Evolutionary conservation across 257 asterid species (phyloP).

Genomic region (Fraxinus quadrangulata): DNA sequence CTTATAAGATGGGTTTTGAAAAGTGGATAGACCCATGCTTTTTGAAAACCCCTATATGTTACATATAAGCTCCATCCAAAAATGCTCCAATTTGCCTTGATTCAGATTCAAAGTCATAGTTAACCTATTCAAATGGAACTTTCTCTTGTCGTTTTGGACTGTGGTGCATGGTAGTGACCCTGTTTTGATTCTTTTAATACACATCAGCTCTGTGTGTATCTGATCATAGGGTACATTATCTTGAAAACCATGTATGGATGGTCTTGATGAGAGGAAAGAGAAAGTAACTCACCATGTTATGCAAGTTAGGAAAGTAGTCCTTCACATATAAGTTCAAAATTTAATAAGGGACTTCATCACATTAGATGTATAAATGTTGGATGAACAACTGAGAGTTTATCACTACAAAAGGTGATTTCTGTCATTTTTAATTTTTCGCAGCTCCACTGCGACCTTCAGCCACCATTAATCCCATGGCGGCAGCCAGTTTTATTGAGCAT

Average conservation of each 20-base stretch:
- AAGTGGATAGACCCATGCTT: too few relatives aligned
- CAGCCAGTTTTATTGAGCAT: constrained; percentile 89
- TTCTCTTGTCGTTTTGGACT: constrained; percentile 5
- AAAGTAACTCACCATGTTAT: not conserved
- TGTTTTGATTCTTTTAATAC: constrained; percentile 14
- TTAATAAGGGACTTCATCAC: too few relatives aligned
- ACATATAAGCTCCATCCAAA: too few relatives aligned
- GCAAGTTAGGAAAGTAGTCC: constrained; percentile 8
- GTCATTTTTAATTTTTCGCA: constrained; percentile 36
- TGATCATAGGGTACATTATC: not conserved
- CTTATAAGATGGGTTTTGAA: too few relatives aligned
- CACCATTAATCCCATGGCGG: constrained; percentile 75
- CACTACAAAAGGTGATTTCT: constrained; percentile 6
- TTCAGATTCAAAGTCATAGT: not conserved
- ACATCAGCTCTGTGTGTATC: constrained; percentile 2
- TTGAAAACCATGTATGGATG: constrained; percentile 8
- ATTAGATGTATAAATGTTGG: constrained; percentile 7
- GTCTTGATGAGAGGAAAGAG: not conserved
- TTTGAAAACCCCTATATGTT: too few relatives aligned
- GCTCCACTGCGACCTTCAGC: constrained; percentile 87
- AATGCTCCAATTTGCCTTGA: not conserved
- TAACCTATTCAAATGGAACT: constrained; percentile 14
- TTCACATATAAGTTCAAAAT: constrained; percentile 9
- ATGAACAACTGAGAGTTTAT: not conserved
- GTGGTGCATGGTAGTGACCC: not conserved